A percentile compares a stretch with the other conserved stretches of the same genome.
Conservation (phyloP, 2,329 filamentous ascomycete species). For the Pseudocercospora fuligena region DNA sequence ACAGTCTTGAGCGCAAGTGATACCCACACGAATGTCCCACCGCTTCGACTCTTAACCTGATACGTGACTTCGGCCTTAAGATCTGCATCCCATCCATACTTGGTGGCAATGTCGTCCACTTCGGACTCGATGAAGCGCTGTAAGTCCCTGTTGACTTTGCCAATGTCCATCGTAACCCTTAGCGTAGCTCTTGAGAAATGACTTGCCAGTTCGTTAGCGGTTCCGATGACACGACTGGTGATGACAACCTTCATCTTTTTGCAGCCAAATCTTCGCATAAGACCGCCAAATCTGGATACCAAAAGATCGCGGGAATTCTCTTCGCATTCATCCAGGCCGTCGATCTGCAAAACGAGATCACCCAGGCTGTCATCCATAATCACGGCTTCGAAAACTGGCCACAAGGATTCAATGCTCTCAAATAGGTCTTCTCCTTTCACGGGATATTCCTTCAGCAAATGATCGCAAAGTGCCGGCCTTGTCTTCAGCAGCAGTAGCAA, state of each 20-base stretch:
- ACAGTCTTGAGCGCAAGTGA: neutral
- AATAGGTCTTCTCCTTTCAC: neutral
- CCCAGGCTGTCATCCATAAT: neutral
- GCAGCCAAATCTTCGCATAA: neutral
- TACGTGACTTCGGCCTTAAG: neutral
- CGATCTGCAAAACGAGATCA: neutral
- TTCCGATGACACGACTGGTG: neutral
- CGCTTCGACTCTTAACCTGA: neutral
- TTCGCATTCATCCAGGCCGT: slow-evolving; percentile 14
- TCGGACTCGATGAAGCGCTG: neutral
- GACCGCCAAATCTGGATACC: neutral
- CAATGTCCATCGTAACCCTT: neutral
- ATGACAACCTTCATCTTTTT: neutral
- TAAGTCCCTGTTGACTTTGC: neutral
- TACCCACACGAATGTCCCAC: slow-evolving; percentile 3
- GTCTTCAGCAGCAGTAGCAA: slow-evolving; percentile 7
- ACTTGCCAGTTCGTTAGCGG: neutral
- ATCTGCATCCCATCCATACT: neutral
- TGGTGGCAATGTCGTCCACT: neutral
- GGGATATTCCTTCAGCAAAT: neutral
- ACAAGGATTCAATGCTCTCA: neutral
- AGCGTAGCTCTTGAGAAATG: neutral
- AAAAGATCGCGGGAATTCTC: neutral
- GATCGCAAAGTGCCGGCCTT: neutral
- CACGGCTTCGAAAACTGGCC: neutral